Evolutionary conservation across 1,284 basidiomycete genomes (phyloP), one percentile per base, ranked within the genome.

Genomic region (Sporisorium sorghi): DNA sequence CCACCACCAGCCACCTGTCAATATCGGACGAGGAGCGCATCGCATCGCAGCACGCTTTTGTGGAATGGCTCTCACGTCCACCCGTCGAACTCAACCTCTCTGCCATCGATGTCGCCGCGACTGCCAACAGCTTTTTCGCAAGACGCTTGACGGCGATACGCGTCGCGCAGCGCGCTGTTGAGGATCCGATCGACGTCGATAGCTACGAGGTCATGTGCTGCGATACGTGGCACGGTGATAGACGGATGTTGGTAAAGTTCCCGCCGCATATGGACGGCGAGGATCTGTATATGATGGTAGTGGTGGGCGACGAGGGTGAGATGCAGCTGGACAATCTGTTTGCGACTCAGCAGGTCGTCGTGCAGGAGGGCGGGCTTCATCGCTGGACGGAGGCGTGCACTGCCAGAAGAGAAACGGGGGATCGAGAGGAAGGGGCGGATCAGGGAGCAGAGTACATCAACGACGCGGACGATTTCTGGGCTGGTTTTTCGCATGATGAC

Each of bases 401-500:
- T 7, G 26, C 11, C 5, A 3, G 21, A 23, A 10, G 17, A 46
- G 35, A 42, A 32, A 5, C 21, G 32, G 7, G 17, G 39, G 32
- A 1, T 17, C n/a, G 48, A 14, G 47, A 43, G 14, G 51, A 58
- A 5, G 40, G 39, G 1, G 23, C 32, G 15, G 42, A 46, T 6
- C 33, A 40, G 2, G 65, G 47, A 15, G 73, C 67, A 5, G 73
- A 75, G 24, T 75, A 71, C 32, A 75, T 75, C n/a, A 59, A 40
- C 14, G 53, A 75, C 30, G 59, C 73, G 5, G 54, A 75, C 30
- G 73, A 75, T 44, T 75, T 75, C 23, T 75, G 73, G 73, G 58
- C 53, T 11, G 73, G 73, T 2, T 71, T 55, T 30, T 63, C 56
- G 2, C 67, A 75, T n/a, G 67, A 74, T 1, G 70, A 60, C 6